Evolutionary conservation across 164 flowering plant species (phyloP).

Genomic region (Aristolochia fimbriata): DNA sequence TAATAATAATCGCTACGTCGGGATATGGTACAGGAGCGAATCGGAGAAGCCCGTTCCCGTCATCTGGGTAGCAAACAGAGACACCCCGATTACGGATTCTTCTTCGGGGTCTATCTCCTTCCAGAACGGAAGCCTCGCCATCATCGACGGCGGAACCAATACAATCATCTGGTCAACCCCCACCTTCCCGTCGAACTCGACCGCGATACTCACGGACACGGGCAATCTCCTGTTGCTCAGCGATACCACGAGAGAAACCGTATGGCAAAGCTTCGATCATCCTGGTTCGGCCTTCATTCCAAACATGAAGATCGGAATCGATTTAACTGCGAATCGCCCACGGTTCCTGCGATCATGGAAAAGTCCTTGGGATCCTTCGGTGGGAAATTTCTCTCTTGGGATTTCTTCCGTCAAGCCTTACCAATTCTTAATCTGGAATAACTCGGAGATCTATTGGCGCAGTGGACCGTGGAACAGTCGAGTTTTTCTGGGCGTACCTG

Average conservation of each 20-base stretch:
- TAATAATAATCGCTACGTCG: too few species aligned
- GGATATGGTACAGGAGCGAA: too few species aligned
- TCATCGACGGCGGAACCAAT: not conserved
- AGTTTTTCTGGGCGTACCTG: not conserved
- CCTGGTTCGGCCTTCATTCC: not conserved
- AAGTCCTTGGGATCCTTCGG: not conserved
- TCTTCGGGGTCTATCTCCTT: slow-evolving; percentile 28
- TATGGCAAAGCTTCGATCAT: not conserved
- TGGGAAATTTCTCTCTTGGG: not conserved
- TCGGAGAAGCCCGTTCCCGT: too few species aligned
- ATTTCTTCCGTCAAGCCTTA: not conserved
- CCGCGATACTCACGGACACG: too few species aligned
- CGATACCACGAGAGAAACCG: too few species aligned
- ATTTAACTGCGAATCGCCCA: not conserved
- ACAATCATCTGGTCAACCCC: slow-evolving; percentile 5
- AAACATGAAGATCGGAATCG: not conserved
- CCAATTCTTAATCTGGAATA: not conserved
- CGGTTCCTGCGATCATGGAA: not conserved
- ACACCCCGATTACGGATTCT: slow-evolving; percentile 23
- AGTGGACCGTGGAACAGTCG: slow-evolving; percentile 1
- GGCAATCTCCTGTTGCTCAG: too few species aligned
- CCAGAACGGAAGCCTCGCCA: slow-evolving; percentile 15
- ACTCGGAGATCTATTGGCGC: not conserved
- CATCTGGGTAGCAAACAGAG: slow-evolving; percentile 58
- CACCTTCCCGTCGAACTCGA: not conserved